Conservation (phyloP, 2,329 filamentous ascomycete genomes). For the Epichloe uncinata region DNA sequence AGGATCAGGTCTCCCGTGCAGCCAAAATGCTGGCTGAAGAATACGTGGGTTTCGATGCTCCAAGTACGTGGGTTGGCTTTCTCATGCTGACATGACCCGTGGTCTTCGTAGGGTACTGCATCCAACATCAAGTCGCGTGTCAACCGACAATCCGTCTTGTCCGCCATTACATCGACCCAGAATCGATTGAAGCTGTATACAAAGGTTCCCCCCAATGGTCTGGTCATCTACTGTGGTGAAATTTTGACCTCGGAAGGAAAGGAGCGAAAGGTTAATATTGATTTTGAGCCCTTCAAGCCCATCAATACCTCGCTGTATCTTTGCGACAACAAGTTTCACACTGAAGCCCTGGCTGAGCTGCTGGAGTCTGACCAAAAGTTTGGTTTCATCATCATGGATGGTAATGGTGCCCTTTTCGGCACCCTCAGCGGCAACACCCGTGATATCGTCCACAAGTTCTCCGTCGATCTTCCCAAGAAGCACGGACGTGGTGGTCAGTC, state of each 20-base stretch:
- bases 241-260: conserved; percentile 98
- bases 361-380: conserved; percentile 99
- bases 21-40: conserved; percentile 99
- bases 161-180: conserved; percentile 96
- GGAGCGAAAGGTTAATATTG: conserved; percentile 99
- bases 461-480: conserved; percentile 98
- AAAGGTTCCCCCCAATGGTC: conserved; percentile 93
- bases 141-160: conserved; percentile 94
- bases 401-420: conserved; percentile 94
- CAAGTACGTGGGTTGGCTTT: conserved; percentile 35
- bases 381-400: conserved; percentile 99
- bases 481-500: conserved; percentile 99
- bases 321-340: conserved; percentile 99
- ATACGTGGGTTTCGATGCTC: conserved; percentile 50
- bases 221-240: conserved; percentile 99
- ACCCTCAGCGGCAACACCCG: conserved; percentile 95
- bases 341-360: conserved; percentile 89
- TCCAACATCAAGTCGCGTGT: conserved; percentile 99
- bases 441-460: conserved; percentile 95
- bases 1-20: conserved; percentile 91
- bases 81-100: conserved; percentile 10
- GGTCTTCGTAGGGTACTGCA: conserved; percentile 61
- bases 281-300: conserved; percentile 99
- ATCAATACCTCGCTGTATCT: conserved; percentile 99
- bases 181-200: conserved; percentile 98